A percentile compares a stretch with the other conserved stretches of the same genome.
These are phyloP conservation scores for Phytophthora pini DNA, from an alignment of 352 stramenopile genomes.

Conservation along the genomic window DNA sequence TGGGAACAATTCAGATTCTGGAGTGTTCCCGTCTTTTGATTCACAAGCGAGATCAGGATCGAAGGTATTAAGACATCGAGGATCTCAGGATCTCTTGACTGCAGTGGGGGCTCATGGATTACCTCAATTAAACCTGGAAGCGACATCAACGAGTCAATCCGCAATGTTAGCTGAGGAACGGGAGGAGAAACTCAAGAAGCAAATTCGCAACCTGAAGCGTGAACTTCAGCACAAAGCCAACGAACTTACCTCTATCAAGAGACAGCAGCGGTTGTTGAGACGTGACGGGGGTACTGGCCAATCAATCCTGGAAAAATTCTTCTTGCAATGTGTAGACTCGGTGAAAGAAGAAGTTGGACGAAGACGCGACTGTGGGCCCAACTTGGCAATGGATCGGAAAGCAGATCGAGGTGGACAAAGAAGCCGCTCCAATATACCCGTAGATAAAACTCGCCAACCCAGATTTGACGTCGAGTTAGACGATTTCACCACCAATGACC, in stretches of 20 bases:
- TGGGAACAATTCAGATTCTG: slow-evolving; percentile 33
- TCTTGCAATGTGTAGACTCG: slow-evolving; percentile 82
- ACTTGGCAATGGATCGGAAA: slow-evolving; percentile 22
- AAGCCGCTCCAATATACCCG: slow-evolving; percentile 1
- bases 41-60: slow-evolving; percentile 22
- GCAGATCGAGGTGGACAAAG: slow-evolving; percentile 10
- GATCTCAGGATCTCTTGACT: slow-evolving; percentile 17
- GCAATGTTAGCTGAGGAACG: slow-evolving; percentile 52
- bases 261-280: slow-evolving; percentile 44
- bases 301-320: slow-evolving; percentile 75
- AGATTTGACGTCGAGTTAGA: slow-evolving; percentile 56
- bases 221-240: slow-evolving; percentile 73
- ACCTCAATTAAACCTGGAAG: slow-evolving; percentile 47
- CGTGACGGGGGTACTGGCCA: slow-evolving; percentile 41
- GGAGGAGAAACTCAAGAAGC: slow-evolving; percentile 73
- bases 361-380: slow-evolving; percentile 35
- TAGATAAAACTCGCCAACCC: slow-evolving; percentile 22
- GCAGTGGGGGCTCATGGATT: slow-evolving; percentile 22
- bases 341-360: slow-evolving; percentile 79
- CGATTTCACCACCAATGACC: slow-evolving; percentile 74
- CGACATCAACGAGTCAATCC: slow-evolving; percentile 14
- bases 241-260: slow-evolving; percentile 48
- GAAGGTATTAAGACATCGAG: slow-evolving; percentile 23
- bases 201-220: slow-evolving; percentile 70
- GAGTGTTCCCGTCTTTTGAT: slow-evolving; percentile 51